phyloP scores from a whole-genome alignment of 2,329 filamentous ascomycete species.

The Leptographium lundbergii region DNA sequence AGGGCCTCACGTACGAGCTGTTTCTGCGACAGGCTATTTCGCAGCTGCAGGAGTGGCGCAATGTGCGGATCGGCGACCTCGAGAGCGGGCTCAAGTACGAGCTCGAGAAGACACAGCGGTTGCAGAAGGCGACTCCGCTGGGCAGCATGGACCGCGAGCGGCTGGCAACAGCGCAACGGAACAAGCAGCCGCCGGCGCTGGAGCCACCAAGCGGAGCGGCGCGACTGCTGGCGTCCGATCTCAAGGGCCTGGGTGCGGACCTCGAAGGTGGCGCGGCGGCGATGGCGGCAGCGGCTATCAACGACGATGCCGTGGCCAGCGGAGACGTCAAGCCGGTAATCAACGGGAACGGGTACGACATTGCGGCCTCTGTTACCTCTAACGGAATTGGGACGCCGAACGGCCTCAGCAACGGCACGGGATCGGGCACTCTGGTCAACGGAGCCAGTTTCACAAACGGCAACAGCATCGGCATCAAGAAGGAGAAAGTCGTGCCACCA shows the following conservation, averaged over 20 bases:
- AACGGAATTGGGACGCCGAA: constrained; percentile 28
- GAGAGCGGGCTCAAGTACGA: constrained; percentile 87
- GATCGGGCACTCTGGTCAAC: neutral
- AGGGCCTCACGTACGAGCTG: constrained; percentile 79
- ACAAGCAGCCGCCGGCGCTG: constrained; percentile 57
- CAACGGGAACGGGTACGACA: neutral
- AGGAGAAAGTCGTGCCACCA: constrained; percentile 40
- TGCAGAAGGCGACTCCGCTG: constrained; percentile 57
- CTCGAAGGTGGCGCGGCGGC: constrained; percentile 23
- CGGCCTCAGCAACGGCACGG: constrained; percentile 16
- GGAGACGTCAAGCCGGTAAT: neutral
- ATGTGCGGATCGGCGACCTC: constrained; percentile 71
- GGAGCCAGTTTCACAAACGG: constrained; percentile 20
- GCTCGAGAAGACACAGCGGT: constrained; percentile 66
- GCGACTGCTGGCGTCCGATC: constrained; percentile 50
- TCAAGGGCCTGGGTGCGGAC: constrained; percentile 32
- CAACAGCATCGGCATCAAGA: constrained; percentile 21
- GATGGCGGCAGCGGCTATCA: neutral
- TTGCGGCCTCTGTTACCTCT: neutral
- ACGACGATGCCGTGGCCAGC: constrained; percentile 16
- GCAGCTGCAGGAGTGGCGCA: constrained; percentile 90
- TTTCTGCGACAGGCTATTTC: constrained; percentile 80
- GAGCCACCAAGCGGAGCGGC: constrained; percentile 65
- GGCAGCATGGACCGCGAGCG: constrained; percentile 74
- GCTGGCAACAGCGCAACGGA: constrained; percentile 58